Conservation (phyloP, 2,329 filamentous ascomycete species). For the Beauveria sp. region DNA sequence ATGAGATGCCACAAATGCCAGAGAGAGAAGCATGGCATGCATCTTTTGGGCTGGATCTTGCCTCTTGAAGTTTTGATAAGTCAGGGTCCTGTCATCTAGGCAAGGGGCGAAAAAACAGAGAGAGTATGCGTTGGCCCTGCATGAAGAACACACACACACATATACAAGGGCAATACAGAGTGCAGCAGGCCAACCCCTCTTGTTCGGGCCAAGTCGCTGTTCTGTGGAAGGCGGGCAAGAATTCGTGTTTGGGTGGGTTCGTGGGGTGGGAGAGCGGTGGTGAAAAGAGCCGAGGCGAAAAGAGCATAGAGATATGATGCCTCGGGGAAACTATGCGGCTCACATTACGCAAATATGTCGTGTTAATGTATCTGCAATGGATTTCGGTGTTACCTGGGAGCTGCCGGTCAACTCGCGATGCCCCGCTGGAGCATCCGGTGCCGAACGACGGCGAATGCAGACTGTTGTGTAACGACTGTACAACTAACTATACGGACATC, state of each 20-base stretch:
- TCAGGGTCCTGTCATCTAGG: not conserved
- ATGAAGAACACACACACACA: not conserved
- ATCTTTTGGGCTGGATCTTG: not conserved
- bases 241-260: not conserved
- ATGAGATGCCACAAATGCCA: not conserved
- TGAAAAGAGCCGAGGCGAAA: not conserved
- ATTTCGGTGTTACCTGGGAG: not conserved
- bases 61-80: not conserved
- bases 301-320: slow-evolving; percentile 5
- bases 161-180: not conserved
- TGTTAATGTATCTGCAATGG: not conserved
- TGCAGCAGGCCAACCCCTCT: not conserved
- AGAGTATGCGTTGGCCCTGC: slow-evolving; percentile 1
- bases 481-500: not conserved
- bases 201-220: not conserved
- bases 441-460: no score
- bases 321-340: not conserved
- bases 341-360: not conserved
- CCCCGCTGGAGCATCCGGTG: no score
- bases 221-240: not conserved
- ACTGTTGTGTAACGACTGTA: not conserved
- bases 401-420: not conserved
- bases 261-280: not conserved
- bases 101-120: not conserved
- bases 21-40: not conserved